Percentiles rank a stretch among this genome's conserved stretches.
Evolutionary conservation across 768 basidiomycete species (phyloP).

Genomic region (Naematelia encephala): DNA sequence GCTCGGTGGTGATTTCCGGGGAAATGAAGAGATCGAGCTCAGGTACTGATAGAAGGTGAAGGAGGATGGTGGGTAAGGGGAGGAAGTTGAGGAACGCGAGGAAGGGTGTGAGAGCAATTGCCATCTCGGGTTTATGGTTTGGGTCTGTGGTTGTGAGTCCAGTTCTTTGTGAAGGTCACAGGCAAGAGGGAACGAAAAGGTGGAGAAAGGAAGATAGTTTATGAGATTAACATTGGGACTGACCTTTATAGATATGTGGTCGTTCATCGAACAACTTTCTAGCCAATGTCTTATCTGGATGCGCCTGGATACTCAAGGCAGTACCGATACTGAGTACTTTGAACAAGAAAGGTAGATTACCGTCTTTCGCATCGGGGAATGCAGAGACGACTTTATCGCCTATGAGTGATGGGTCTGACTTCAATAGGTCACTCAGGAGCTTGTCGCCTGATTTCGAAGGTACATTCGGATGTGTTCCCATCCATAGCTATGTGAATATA

Average conservation of each 20-base stretch:
- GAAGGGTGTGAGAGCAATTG: slow-evolving; percentile 90
- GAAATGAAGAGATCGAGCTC: slow-evolving; percentile 76
- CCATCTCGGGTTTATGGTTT: slow-evolving; percentile 99
- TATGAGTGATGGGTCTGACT: slow-evolving; percentile 66
- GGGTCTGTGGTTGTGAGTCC: slow-evolving; percentile 57
- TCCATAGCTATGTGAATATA: slow-evolving; percentile 75
- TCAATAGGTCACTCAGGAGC: slow-evolving; percentile 62
- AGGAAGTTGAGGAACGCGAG: slow-evolving; percentile 88
- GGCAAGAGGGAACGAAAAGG: background rate
- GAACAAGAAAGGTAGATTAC: slow-evolving; percentile 85
- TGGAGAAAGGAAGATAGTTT: background rate
- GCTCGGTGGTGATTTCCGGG: slow-evolving; percentile 50
- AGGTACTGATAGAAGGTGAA: slow-evolving; percentile 64
- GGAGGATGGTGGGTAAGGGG: slow-evolving; percentile 69
- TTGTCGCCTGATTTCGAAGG: slow-evolving; percentile 59
- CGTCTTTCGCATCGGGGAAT: slow-evolving; percentile 59
- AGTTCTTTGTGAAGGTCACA: background rate
- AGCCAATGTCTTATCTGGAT: slow-evolving; percentile 82
- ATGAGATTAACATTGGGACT: slow-evolving; percentile 23
- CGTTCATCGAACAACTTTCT: slow-evolving; percentile 63
- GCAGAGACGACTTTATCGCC: slow-evolving; percentile 56
- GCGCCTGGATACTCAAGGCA: slow-evolving; percentile 85
- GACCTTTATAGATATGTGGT: slow-evolving; percentile 89
- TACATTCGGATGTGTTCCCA: slow-evolving; percentile 88
- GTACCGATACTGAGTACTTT: slow-evolving; percentile 87